phyloP scores from a whole-genome alignment of 2,329 filamentous ascomycete genomes.

The Stagonosporopsis cucurbitacearum region DNA sequence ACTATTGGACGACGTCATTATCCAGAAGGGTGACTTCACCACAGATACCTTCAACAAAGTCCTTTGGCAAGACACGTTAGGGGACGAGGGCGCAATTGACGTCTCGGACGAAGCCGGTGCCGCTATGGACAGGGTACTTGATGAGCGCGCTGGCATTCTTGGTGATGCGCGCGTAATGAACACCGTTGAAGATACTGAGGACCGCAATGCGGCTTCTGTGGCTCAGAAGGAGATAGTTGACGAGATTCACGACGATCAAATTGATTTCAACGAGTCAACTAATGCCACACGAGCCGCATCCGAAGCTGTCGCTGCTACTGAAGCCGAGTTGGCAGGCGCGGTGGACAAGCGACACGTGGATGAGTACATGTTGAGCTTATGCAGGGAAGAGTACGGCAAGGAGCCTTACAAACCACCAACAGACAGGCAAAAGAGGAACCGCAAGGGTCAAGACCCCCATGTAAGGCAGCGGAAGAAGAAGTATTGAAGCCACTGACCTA shows the following conservation, averaged over 20 bases:
- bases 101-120: conserved; percentile 71
- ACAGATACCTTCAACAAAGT: conserved; percentile 92
- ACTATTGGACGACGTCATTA: conserved; percentile 96
- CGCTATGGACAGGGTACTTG: conserved; percentile 86
- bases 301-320: conserved; percentile 25
- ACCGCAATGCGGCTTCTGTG: conserved; percentile 83
- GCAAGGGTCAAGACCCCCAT: conserved; percentile 44
- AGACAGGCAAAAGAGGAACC: conserved; percentile 40
- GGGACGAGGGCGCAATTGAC: conserved; percentile 52
- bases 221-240: conserved; percentile 87
- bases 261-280: conserved; percentile 46
- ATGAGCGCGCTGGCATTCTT: conserved; percentile 65
- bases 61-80: conserved; percentile 71
- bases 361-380: conserved; percentile 44
- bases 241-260: conserved; percentile 53
- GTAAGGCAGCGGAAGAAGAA: conserved; percentile 38
- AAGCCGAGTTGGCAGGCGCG: conserved; percentile 24
- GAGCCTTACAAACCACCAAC: conserved; percentile 43
- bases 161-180: conserved; percentile 73
- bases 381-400: conserved; percentile 41
- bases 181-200: conserved; percentile 89
- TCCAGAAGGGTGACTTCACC: conserved; percentile 97
- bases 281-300: conserved; percentile 34
- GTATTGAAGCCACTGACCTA: conserved; percentile 22
- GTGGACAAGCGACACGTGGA: conserved; percentile 41